Evolutionary conservation across 192 early-diverging fungal species (phyloP).

Genomic region (Cetraspora pellucida): DNA sequence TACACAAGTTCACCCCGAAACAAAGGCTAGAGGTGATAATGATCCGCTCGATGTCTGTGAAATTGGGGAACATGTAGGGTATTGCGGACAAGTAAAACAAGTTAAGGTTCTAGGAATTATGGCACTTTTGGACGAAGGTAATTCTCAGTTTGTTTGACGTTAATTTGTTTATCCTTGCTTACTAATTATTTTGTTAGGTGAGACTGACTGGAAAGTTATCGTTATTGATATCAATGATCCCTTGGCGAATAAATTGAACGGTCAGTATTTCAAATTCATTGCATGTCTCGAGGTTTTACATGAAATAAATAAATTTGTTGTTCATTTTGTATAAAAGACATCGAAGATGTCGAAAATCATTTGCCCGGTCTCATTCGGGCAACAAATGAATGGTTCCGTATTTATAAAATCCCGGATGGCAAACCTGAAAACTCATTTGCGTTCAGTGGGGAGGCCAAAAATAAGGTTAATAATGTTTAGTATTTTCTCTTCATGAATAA

Average conservation of each 20-base stretch:
- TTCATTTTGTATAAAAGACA: slow-evolving; percentile 56
- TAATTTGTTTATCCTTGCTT: slow-evolving; percentile 31
- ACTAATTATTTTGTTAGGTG: slow-evolving; percentile 44
- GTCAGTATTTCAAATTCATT: slow-evolving; percentile 36
- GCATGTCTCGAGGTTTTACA: too few species aligned
- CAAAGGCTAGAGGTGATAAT: slow-evolving; percentile 95
- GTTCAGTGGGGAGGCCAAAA: slow-evolving; percentile 87
- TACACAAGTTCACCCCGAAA: slow-evolving; percentile 83
- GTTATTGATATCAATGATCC: slow-evolving; percentile 98
- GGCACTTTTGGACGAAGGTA: slow-evolving; percentile 97
- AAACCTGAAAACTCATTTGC: slow-evolving; percentile 99
- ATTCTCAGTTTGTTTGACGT: slow-evolving; percentile 21
- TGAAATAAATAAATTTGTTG: background rate
- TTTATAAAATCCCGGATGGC: slow-evolving; percentile 99
- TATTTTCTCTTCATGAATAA: background rate
- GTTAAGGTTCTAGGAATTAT: slow-evolving; percentile 98
- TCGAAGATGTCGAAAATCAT: slow-evolving; percentile 98
- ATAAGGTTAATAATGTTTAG: slow-evolving; percentile 47
- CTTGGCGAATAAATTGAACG: slow-evolving; percentile 93
- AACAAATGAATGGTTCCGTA: slow-evolving; percentile 99
- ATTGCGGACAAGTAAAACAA: slow-evolving; percentile 96
- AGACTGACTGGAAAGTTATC: slow-evolving; percentile 99
- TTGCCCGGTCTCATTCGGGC: slow-evolving; percentile 94
- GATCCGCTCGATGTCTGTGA: slow-evolving; percentile 98
- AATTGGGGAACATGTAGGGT: slow-evolving; percentile 94